phyloP scores from a whole-genome alignment of 768 basidiomycete genomes.

The Boletus rubescentipes region DNA sequence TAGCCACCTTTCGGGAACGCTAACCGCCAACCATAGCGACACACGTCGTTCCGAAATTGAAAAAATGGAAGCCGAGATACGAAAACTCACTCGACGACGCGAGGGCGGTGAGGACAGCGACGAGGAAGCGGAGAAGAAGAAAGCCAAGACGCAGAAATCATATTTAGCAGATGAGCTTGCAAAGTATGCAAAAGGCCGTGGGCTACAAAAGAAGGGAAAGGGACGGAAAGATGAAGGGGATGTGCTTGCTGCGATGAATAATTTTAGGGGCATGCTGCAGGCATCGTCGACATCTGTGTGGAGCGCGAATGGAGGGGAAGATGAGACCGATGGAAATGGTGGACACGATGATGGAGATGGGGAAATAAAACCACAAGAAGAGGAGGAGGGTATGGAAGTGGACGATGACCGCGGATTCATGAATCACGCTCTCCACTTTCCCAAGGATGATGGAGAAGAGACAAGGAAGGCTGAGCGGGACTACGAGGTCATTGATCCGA shows the following conservation, averaged over 20 bases:
- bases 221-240: constrained; percentile 70
- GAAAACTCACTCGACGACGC: constrained; percentile 65
- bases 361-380: constrained; percentile 29
- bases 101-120: constrained; percentile 61
- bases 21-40: constrained; percentile 39
- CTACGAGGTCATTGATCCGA: constrained; percentile 87
- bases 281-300: constrained; percentile 32
- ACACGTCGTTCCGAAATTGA: constrained; percentile 75
- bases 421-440: constrained; percentile 68
- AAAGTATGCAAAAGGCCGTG: constrained; percentile 71
- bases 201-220: constrained; percentile 54
- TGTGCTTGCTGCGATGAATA: constrained; percentile 63
- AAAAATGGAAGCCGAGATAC: constrained; percentile 86
- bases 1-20: not conserved
- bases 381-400: constrained; percentile 65
- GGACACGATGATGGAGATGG: constrained; percentile 7
- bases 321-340: constrained; percentile 16
- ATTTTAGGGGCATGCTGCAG: constrained; percentile 72
- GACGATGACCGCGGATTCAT: constrained; percentile 78
- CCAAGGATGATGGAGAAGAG: constrained; percentile 79
- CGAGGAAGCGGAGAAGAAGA: constrained; percentile 53
- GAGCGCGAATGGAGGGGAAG: constrained; percentile 25
- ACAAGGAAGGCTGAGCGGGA: constrained; percentile 75
- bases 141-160: constrained; percentile 61
- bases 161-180: constrained; percentile 79